Base-by-base conservation (phyloP, 169 alveolate species). In the Cryptosporidium sp. region DNA sequence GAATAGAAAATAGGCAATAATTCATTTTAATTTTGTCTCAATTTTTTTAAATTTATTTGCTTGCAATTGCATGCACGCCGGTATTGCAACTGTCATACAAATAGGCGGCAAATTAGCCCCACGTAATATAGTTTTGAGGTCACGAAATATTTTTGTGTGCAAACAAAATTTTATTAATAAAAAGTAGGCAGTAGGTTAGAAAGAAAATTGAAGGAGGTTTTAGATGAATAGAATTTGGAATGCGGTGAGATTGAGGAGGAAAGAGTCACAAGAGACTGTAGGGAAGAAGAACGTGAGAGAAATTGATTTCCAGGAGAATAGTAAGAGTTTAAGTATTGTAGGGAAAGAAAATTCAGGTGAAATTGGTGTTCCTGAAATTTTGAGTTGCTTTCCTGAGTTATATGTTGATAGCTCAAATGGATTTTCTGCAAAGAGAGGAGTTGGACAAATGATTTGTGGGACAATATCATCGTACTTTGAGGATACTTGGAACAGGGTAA, bases 391-490 rank as follows among this genome's bases (percentile, higher is more conserved):
- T 41, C 89, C 89, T 8, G 80, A 80, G 1, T 23, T 80, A 29
- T 31, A 18, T 8, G 50, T 26, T 0, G 67, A 61, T 16, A 35
- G 35, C 2, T 59, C 69, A 12, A 61, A 16, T 2, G 52, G 35
- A 16, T 43, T 48, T 23, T 62, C 71, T 16, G 2, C 35, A 9
- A 50, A 31, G 2, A n/a, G 61, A 43, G 69, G 52, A 26, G 35
- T 80, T 18, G 89, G 89, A 8, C 73, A 62, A 21, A 59, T 80
- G 65, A 65, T 62, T 23, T 80, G 89, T 80, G 89, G 89, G 6
- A 80, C 89, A 29, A 80, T 80, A 29, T 80, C 89, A 26, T 61
- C 89, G 7, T 80, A 41, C 23, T 80, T 80, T 65, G 89, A 80
- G 33, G 89, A 80, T 41, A 43, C 89, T 26, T 80, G 89, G 89